phyloP scores from a whole-genome alignment of 305 asterid genomes.

The Euphrasia arctica region DNA sequence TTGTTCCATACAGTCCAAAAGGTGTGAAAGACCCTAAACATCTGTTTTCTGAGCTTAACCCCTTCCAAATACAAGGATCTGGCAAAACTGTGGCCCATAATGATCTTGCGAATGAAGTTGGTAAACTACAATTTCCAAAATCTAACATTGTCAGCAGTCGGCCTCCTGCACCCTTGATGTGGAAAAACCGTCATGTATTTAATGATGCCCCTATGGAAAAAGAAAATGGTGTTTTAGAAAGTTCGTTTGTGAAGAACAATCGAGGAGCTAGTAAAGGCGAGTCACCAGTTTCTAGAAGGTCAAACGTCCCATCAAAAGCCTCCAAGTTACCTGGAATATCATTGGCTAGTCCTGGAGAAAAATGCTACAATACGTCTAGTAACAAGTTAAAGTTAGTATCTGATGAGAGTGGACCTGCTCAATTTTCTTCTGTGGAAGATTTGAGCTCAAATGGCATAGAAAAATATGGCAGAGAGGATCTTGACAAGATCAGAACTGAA shows the following conservation, averaged over 20 bases:
- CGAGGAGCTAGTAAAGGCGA: slow-evolving; percentile 42
- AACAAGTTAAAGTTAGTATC: slow-evolving; percentile 31
- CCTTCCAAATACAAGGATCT: slow-evolving; percentile 84
- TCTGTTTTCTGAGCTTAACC: slow-evolving; percentile 95
- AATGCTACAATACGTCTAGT: slow-evolving; percentile 29
- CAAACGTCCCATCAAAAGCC: slow-evolving; percentile 39
- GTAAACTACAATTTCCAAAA: slow-evolving; percentile 54
- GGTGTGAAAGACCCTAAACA: slow-evolving; percentile 69
- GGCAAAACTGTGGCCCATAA: slow-evolving; percentile 55
- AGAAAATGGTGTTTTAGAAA: slow-evolving; percentile 41
- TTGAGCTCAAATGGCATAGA: slow-evolving; percentile 35
- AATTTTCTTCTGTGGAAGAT: slow-evolving; percentile 36
- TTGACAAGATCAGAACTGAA: slow-evolving; percentile 31
- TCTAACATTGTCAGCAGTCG: slow-evolving; percentile 40
- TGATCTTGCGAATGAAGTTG: slow-evolving; percentile 49
- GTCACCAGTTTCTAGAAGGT: slow-evolving; percentile 50
- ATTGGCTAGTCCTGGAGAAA: slow-evolving; percentile 32
- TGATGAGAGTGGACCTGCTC: slow-evolving; percentile 41
- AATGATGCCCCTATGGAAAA: slow-evolving; percentile 64
- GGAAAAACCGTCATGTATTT: slow-evolving; percentile 63
- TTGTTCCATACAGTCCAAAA: slow-evolving; percentile 60
- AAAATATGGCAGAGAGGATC: slow-evolving; percentile 35
- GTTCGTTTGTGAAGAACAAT: slow-evolving; percentile 36
- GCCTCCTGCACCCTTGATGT: slow-evolving; percentile 74
- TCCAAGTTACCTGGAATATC: slow-evolving; percentile 39